Base-by-base conservation (phyloP, 208 protist genomes). In the Plasmodiophora brassicae region DNA sequence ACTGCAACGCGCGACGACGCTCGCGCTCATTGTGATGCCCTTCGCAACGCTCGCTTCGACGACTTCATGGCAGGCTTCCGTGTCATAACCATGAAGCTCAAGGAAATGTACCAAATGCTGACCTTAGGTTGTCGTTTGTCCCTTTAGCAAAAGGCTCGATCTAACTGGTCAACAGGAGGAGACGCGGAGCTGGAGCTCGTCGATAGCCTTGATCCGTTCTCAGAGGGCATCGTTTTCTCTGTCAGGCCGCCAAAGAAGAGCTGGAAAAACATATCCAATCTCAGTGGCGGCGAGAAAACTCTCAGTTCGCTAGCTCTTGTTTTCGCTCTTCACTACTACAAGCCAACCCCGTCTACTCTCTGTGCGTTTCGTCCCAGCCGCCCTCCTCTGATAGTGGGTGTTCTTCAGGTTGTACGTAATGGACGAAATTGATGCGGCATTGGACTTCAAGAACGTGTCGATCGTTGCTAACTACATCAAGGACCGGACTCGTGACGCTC, bases 401-500 rank as follows among this genome's bases (percentile, higher is more conserved):
- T 87, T 97, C 8, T 99, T 97, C n/a, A 97, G 98, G 0, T 95
- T 99, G 45, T 99, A 99, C 93, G 96, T 99, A 50, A 99, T 99
- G 98, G 99, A 99, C 93, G 98, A 99, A 92, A 99, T 99, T 88
- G 99, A 99, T 92, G 99, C 99, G 0, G 99, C 99, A 0, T 94
- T 99, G 1, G 99, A 99, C 91, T 99, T 99, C 92, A 94, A 96
- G 43, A 99, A 99, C 91, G 95, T 97, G 1, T 98, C 96, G 20
- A 99, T 99, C 88, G 96, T 99, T 22, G 98, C 97, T 36, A 96
- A 99, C 91, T 94, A 93, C 72, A 85, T 95, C n/a, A 92, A 91
- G 86, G 96, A 98, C 44, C 94, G 98, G 86, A 99, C 99, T 0
- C 96, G 94, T 86, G 96, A 99, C 71, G 98, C 98, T 5, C 98